phyloP scores from a whole-genome alignment of 345 rosid genomes.

The Garcia nutans region DNA sequence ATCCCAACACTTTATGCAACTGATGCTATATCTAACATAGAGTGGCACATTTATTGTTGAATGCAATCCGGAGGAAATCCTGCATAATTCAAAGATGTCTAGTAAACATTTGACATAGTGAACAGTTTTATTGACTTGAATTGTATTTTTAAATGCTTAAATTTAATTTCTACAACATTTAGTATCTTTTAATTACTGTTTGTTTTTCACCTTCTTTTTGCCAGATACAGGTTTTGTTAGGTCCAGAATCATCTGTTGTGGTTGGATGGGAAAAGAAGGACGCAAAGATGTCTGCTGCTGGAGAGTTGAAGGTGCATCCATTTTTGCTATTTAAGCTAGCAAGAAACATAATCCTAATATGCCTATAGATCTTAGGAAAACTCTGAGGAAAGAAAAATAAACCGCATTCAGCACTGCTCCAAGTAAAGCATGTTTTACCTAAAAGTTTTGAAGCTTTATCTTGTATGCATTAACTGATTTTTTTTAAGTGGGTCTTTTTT shows the following conservation, averaged over 20 bases:
- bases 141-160: slow-evolving; percentile 8
- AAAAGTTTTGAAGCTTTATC: neutral
- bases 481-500: neutral
- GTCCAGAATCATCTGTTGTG: slow-evolving; percentile 68
- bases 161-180: slow-evolving; percentile 10
- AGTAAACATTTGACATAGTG: neutral
- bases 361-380: neutral
- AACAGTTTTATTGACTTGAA: neutral
- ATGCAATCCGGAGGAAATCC: neutral
- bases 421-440: neutral
- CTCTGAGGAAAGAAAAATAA: neutral
- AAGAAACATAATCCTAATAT: neutral
- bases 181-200: slow-evolving; percentile 17
- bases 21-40: neutral
- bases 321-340: slow-evolving; percentile 11
- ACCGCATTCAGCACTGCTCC: neutral
- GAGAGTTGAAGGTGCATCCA: slow-evolving; percentile 64
- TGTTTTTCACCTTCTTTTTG: slow-evolving; percentile 10
- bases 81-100: neutral
- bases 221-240: slow-evolving; percentile 77
- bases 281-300: slow-evolving; percentile 69
- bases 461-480: neutral
- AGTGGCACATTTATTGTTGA: neutral
- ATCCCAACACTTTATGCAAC: neutral
- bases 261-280: slow-evolving; percentile 89